Evolutionary conservation across 2,329 filamentous ascomycete genomes (phyloP), one percentile per base, ranked within the genome.

Genomic region (Colletotrichum theobromicola): DNA sequence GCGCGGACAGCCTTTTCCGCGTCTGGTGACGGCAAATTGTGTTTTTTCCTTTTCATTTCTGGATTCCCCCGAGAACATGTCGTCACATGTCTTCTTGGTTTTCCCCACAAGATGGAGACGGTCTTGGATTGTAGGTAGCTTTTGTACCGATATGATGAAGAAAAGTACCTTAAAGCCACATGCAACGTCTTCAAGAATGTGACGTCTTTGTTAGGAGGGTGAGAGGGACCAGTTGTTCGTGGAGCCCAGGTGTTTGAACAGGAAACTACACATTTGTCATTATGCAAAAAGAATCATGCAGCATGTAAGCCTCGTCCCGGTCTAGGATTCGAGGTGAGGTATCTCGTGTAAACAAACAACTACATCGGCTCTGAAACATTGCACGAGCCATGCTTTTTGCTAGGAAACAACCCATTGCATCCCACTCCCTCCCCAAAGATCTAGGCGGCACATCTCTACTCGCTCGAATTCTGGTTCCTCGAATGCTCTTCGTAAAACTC

Each of bases 401-500:
- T 26, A 30, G 32, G 61, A 21, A 64, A 50, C n/a, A n/a, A 46
- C 37, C 35, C 61, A 28, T 57, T 12, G 53, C 8, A 18, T 55
- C 12, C 26, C 42, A 35, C 28, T 16, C 26, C 28, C 4, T 3
- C 21, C 24, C 16, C 16, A n/a, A n/a, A n/a, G n/a, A n/a, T 50
- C n/a, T 12, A 4, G 13, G 32, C 21, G 16, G 7, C 9, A 30
- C 37, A 42, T 5, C 21, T 21, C n/a, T 50, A 72, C 21, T 75
- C 73, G 16, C 46, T 61, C n/a, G 66, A 60, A 32, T 61, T 64
- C 60, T 71, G 76, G n/a, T 75, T 80, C 50, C 82, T 80, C 15
- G 83, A 79, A 72, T 89, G 84, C 85, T 93, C 91, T 79, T 98
- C 96, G 82, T 94, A 98, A 85, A 98, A 98, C 85, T 98, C 96